Evolutionary conservation across 805 yeast genomes (phyloP).

Genomic region (Kuraishia molischiana): DNA sequence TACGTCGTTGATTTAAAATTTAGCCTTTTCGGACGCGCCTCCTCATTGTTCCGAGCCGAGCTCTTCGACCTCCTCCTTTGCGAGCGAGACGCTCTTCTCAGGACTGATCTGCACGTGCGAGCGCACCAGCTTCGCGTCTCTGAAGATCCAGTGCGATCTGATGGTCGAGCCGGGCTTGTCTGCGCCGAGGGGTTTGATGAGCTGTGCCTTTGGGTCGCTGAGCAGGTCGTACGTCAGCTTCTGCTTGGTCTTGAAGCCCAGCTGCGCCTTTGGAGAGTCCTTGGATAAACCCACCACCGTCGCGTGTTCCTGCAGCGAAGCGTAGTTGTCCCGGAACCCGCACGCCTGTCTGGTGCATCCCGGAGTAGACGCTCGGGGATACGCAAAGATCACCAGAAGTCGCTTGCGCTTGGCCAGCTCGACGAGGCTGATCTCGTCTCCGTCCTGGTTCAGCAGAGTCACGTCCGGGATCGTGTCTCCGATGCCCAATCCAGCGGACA

Average conservation of each 20-base stretch:
- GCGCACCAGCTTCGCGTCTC: conserved; percentile 57
- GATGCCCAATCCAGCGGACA: conserved; percentile 24
- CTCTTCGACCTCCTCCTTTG: conserved; percentile 43
- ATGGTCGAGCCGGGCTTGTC: conserved; percentile 74
- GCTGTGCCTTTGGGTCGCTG: conserved; percentile 61
- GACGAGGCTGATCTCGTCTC: conserved; percentile 12
- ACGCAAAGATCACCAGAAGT: conserved; percentile 55
- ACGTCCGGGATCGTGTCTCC: conserved; percentile 66
- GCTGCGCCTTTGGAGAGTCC: conserved; percentile 73
- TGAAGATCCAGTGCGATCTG: conserved; percentile 90
- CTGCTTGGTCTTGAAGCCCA: conserved; percentile 65
- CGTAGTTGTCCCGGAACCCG: conserved; percentile 68
- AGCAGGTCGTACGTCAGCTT: conserved; percentile 64
- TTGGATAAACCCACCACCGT: conserved; percentile 75
- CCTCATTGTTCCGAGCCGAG: too few species aligned
- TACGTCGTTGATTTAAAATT: too few species aligned
- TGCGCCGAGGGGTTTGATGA: conserved; percentile 74
- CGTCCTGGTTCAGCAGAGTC: conserved; percentile 54
- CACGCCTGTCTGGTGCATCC: conserved; percentile 95
- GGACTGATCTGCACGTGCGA: conserved; percentile 48
- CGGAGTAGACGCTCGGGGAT: conserved; percentile 90
- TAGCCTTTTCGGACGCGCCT: too few species aligned
- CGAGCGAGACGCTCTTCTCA: conserved; percentile 48
- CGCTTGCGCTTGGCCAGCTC: conserved; percentile 20
- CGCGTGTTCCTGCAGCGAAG: conserved; percentile 41